Percentiles rank a stretch among this genome's conserved stretches.
Conservation (phyloP, 1,284 basidiomycete species). For the Ustilago nuda region DNA sequence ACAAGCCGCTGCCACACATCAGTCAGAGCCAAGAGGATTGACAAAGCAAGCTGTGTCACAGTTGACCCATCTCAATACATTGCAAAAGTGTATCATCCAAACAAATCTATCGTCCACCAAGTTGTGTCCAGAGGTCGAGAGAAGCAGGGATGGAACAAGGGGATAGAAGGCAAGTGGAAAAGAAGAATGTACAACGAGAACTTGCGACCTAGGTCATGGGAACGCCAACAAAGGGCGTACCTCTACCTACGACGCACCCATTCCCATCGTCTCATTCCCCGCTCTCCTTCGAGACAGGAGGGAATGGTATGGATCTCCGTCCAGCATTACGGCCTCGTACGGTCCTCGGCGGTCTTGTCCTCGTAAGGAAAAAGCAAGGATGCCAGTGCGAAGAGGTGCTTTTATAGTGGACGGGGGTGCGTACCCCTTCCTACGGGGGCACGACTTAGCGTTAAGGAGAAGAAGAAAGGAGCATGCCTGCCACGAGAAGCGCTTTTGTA, state of each 20-base stretch:
- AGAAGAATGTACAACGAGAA: constrained; percentile 54
- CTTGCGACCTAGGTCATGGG: constrained; percentile 52
- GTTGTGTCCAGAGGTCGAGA: not conserved
- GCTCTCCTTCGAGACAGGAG: not conserved
- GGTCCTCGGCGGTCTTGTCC: constrained; percentile 47
- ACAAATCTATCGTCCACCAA: too few relatives aligned
- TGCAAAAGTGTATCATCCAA: not conserved
- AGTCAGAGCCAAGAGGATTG: too few relatives aligned
- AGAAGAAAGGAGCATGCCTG: constrained; percentile 20
- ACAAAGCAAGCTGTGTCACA: too few relatives aligned
- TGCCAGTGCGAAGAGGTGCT: constrained; percentile 57
- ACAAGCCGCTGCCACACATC: too few relatives aligned
- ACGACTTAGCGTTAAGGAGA: constrained; percentile 55
- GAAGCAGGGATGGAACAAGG: not conserved
- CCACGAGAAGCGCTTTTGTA: constrained; percentile 15
- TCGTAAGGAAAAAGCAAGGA: constrained; percentile 5
- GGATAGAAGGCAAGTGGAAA: not conserved
- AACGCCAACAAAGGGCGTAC: constrained; percentile 47
- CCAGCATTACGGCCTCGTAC: constrained; percentile 60
- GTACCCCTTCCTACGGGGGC: constrained; percentile 40
- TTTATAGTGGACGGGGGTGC: constrained; percentile 56
- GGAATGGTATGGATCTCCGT: constrained; percentile 50
- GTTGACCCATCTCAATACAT: not conserved
- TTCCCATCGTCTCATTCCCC: constrained; percentile 49
- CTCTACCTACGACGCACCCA: constrained; percentile 51